A percentile compares a stretch with the other conserved stretches of the same genome.
Conservation (phyloP, 768 basidiomycete genomes). For the Clitopilus passeckerianus region DNA sequence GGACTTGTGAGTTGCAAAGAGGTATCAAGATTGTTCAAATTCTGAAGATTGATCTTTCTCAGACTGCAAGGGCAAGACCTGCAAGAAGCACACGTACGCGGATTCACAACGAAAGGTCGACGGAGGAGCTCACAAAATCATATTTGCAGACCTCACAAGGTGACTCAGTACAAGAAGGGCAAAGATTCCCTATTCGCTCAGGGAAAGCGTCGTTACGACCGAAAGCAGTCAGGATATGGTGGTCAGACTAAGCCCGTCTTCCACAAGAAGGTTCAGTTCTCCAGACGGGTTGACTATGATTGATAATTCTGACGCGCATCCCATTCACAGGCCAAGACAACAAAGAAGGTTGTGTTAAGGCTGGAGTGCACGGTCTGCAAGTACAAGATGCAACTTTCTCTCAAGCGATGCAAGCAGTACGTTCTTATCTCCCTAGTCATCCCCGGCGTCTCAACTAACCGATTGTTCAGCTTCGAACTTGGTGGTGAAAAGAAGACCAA, state of each 20-base stretch:
- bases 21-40: conserved; percentile 3
- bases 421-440: conserved; percentile 22
- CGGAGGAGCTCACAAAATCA: not conserved
- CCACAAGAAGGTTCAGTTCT: conserved; percentile 90
- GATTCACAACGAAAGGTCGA: conserved; percentile 6
- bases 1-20: conserved; percentile 75
- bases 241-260: conserved; percentile 99
- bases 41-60: conserved; percentile 4
- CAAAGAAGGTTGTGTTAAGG: conserved; percentile 98
- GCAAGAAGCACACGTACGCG: conserved; percentile 94
- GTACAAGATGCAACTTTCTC: conserved; percentile 92
- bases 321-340: conserved; percentile 81
- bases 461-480: conserved; percentile 79
- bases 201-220: conserved; percentile 99
- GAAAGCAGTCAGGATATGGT: conserved; percentile 98
- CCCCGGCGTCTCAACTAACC: not conserved
- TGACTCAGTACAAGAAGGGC: conserved; percentile 99
- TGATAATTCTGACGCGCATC: not conserved
- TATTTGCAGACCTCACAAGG: conserved; percentile 83
- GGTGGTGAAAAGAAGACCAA: conserved; percentile 99
- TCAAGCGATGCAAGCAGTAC: conserved; percentile 99
- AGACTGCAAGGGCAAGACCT: conserved; percentile 96
- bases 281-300: not conserved
- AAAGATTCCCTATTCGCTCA: conserved; percentile 97
- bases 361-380: conserved; percentile 98